Percentiles rank a stretch among this genome's conserved stretches.
phyloP scores from a whole-genome alignment of 768 basidiomycete species.

The Lentinus tigrinus region DNA sequence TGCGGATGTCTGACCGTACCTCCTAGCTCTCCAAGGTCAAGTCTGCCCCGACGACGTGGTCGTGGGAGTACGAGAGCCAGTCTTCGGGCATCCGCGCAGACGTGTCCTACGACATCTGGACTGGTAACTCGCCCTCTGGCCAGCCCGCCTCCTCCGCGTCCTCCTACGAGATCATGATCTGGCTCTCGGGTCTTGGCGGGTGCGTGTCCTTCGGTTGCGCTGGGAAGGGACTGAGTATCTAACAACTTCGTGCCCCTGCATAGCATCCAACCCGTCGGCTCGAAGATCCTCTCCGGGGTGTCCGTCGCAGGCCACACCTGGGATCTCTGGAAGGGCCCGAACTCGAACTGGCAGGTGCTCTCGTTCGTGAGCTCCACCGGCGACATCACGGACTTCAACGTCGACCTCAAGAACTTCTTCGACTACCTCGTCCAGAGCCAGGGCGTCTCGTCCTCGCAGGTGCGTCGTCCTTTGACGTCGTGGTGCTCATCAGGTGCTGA shows the following conservation, averaged over 20 bases:
- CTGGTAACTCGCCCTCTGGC: slow-evolving; percentile 42
- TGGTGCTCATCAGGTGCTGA: background rate
- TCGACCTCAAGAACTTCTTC: slow-evolving; percentile 55
- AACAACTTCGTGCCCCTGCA: background rate
- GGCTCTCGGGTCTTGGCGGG: slow-evolving; percentile 58
- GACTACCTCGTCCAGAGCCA: slow-evolving; percentile 46
- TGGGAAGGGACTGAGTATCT: too few species aligned
- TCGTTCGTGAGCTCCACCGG: slow-evolving; percentile 52
- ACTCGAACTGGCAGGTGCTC: slow-evolving; percentile 53
- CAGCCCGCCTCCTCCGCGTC: slow-evolving; percentile 46
- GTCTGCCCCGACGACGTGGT: slow-evolving; percentile 50
- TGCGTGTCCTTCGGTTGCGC: slow-evolving; percentile 28
- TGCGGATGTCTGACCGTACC: background rate
- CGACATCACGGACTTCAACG: slow-evolving; percentile 49
- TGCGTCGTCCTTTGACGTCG: slow-evolving; percentile 15
- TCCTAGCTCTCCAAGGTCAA: slow-evolving; percentile 41
- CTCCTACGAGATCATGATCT: slow-evolving; percentile 61
- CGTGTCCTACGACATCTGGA: slow-evolving; percentile 61
- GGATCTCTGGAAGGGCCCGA: slow-evolving; percentile 56
- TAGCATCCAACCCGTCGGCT: slow-evolving; percentile 58
- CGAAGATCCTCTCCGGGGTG: slow-evolving; percentile 41
- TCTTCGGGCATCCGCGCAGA: slow-evolving; percentile 51
- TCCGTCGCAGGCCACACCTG: slow-evolving; percentile 49
- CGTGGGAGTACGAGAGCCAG: slow-evolving; percentile 46
- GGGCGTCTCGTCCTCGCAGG: slow-evolving; percentile 48